A percentile compares a stretch with the other conserved stretches of the same genome.
phyloP scores from a whole-genome alignment of 148 eudicot species.

The Cornus kousa region DNA sequence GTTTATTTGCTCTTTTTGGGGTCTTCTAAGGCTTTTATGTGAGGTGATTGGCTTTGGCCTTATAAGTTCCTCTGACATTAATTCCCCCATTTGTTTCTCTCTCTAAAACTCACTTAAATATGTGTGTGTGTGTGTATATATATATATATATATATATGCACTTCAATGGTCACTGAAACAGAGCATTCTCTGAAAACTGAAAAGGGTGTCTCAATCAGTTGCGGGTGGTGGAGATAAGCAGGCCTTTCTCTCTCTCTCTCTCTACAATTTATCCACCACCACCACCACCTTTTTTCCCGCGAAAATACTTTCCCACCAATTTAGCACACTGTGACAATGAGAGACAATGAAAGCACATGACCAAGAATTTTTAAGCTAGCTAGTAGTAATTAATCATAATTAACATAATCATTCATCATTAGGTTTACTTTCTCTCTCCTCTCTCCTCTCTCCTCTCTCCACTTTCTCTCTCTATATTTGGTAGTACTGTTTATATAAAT shows the following conservation, averaged over 20 bases:
- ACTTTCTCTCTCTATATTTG: slow-evolving; percentile 4
- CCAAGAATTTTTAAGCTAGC: background rate
- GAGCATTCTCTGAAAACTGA: slow-evolving; percentile 4
- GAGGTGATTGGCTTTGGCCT: slow-evolving; percentile 3
- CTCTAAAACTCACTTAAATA: background rate
- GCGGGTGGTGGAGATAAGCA: slow-evolving; percentile 39
- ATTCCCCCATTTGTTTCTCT: background rate
- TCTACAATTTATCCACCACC: slow-evolving; percentile 15
- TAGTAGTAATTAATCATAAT: background rate
- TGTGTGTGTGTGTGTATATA: too few relatives aligned
- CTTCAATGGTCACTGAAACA: background rate
- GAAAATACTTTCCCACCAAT: slow-evolving; percentile 44
- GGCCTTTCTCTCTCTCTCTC: slow-evolving; percentile 18
- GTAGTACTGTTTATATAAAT: slow-evolving; percentile 22
- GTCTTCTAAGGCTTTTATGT: background rate
- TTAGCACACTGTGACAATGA: slow-evolving; percentile 26
- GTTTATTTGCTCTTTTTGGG: background rate
- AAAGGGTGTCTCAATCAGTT: slow-evolving; percentile 30
- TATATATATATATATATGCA: background rate
- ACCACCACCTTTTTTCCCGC: slow-evolving; percentile 23
- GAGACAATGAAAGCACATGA: slow-evolving; percentile 25
- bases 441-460: background rate
- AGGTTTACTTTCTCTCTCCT: slow-evolving; percentile 18
- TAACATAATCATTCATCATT: slow-evolving; percentile 32
- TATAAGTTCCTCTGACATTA: too few relatives aligned